A percentile compares a stretch with the other conserved stretches of the same genome.
Evolutionary conservation across 257 asterid species (phyloP).

Genomic region (Fraxinus quadrangulata): DNA sequence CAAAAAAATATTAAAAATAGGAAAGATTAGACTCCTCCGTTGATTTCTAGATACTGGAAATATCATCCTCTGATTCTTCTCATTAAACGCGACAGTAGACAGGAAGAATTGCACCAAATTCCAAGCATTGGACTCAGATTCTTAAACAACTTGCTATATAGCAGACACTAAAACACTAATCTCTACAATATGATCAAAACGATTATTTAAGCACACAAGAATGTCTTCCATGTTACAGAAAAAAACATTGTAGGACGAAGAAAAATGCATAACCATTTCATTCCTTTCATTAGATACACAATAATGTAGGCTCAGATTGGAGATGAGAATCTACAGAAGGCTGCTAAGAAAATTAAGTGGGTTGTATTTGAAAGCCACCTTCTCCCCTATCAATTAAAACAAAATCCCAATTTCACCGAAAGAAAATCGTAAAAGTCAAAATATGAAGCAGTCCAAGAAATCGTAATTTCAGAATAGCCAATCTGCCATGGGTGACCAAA

Average conservation of each 20-base stretch:
- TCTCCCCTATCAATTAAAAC: conserved; percentile 15
- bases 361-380: neutral
- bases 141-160: neutral
- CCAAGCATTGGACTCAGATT: neutral
- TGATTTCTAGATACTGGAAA: neutral
- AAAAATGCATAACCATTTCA: neutral
- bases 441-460: neutral
- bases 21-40: neutral
- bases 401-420: neutral
- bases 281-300: neutral
- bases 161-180: neutral
- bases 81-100: neutral
- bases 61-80: too few relatives aligned
- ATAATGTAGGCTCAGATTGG: neutral
- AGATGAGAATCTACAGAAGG: neutral
- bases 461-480: neutral
- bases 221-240: neutral
- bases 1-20: neutral
- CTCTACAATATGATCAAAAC: too few relatives aligned
- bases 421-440: neutral
- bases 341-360: conserved; percentile 5
- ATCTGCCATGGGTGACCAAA: neutral
- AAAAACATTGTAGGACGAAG: neutral
- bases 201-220: too few relatives aligned
- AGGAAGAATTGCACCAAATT: neutral